Evolutionary conservation across 345 rosid species (phyloP), one percentile per base, ranked within the genome.

Genomic region (Microthlaspi erraticum): DNA sequence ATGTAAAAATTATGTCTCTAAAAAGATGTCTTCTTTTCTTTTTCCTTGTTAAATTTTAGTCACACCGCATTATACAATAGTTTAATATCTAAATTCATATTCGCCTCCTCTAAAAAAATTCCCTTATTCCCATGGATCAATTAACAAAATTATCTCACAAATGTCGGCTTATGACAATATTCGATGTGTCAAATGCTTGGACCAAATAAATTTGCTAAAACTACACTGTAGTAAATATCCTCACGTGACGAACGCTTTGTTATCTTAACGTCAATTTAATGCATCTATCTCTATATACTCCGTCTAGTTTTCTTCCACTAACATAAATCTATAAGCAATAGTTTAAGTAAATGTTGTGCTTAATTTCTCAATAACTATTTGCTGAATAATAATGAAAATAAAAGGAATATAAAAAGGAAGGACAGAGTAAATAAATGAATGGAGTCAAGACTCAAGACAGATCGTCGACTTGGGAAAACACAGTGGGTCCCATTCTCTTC

Each of bases 61-160:
- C 59, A 72, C 59, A 73, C 65, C 77, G 31, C 72, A 73, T 38
- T 73, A 56, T 23, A 46, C 18, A 60, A 50, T 4, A 64, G 6
- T 6, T n/a, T 13, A 10, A 39, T 8, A 8, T 2, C 2, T n/a
- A 26, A 39, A 52, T 39, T 29, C 39, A 16, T 41, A 66, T 66
- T 66, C 61, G 4, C 4, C 29, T 13, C 38, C 41, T 23, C 8
- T 19, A 9, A 37, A 20, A 23, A 44, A 19, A 16, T 44, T 26
- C 29, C 29, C 23, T 49, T 58, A 63, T 72, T 71, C 69, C 46
- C 52, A 29, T 23, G 11, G 8, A 62, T 7, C 23, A 18, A 42
- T 32, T 18, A 44, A 55, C 41, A 23, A 72, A 54, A 23, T 17
- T 64, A 54, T 54, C 63, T 45, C 33, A n/a, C 18, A 18, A 31